These are phyloP conservation scores for Beauveria sp. DNA, from an alignment of 2,329 filamentous ascomycete species.

Conservation along the genomic window DNA sequence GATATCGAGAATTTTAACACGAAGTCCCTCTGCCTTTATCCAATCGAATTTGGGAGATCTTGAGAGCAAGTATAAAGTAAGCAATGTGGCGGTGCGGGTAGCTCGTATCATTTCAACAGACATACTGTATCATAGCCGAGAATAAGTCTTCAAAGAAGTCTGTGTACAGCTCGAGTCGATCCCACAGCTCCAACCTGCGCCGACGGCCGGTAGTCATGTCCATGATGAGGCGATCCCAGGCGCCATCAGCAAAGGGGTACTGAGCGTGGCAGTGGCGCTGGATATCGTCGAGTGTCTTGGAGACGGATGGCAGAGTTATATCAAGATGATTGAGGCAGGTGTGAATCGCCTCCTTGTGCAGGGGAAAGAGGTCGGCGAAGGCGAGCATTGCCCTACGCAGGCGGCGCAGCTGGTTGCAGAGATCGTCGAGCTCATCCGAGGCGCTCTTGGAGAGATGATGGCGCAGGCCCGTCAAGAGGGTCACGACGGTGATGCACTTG, in stretches of 20 bases:
- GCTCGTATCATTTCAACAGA: background rate
- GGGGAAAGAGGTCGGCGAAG: constrained; percentile 8
- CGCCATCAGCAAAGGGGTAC: background rate
- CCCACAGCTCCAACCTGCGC: background rate
- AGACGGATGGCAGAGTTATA: background rate
- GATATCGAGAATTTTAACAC: constrained; percentile 41
- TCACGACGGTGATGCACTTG: background rate
- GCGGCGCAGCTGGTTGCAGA: background rate
- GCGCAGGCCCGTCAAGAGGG: background rate
- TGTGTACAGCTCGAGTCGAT: background rate
- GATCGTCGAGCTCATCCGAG: background rate
- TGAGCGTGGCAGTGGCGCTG: background rate
- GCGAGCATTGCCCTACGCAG: constrained; percentile 2
- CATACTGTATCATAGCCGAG: background rate
- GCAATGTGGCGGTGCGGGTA: constrained; percentile 25
- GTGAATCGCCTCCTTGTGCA: background rate
- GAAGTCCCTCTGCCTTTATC: constrained; percentile 43
- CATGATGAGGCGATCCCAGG: background rate
- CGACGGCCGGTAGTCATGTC: background rate
- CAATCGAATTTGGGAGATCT: constrained; percentile 43
- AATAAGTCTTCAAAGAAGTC: constrained; percentile 1
- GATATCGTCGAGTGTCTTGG: background rate
- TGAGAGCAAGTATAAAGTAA: background rate
- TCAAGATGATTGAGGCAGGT: constrained; percentile 5
- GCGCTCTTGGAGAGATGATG: background rate